Base-by-base conservation (phyloP, 768 basidiomycete species). In the Pisolithus tinctorius region DNA sequence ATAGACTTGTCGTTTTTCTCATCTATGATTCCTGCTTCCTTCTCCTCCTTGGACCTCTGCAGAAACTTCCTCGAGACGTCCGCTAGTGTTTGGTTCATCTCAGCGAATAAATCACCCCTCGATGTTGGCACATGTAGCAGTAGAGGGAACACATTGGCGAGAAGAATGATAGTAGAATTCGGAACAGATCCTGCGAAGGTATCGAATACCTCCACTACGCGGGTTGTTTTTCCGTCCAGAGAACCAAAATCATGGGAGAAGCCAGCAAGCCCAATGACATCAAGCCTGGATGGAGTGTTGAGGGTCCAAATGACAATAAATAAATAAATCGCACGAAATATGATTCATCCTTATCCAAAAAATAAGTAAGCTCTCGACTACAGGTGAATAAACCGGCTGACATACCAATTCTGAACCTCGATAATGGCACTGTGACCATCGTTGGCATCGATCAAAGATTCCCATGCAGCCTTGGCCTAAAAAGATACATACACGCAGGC, bases 191-290 rank as follows among this genome's bases (percentile, higher is more conserved):
- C 30, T 11, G 41, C 47, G 23, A 71, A 47, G 5, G 59, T 37
- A 4, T 68, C 63, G 45, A 71, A 63, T 0, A 58, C 49, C 6
- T 55, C 57, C 3, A 60, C 57, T 8, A 71, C 65, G 0, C 60
- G 42, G 6, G 63, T 46, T 3, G 20, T 38, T 51, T 71, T 66
- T 9, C 74, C 74, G 2, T 69, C 65, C 14, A 78, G 63, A 0
- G 73, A 59, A 7, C 68, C 68, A 53, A 77, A 77, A 54, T 75
- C 66, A 57, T 75, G 72, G 7, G 27, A 29, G 7, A 29, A 29
- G 5, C 27, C 27, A 4, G 27, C 27, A 29, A 29, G 27, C 27
- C 76, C 74, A 44, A 75, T 68, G 45, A 64, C 69, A 55, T 77
- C 76, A 4, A 77, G 63, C 1, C 74, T 74, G 45, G 1, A 9